Conservation (phyloP, 2,329 filamentous ascomycete genomes). For the Aspergillus clavatus region DNA sequence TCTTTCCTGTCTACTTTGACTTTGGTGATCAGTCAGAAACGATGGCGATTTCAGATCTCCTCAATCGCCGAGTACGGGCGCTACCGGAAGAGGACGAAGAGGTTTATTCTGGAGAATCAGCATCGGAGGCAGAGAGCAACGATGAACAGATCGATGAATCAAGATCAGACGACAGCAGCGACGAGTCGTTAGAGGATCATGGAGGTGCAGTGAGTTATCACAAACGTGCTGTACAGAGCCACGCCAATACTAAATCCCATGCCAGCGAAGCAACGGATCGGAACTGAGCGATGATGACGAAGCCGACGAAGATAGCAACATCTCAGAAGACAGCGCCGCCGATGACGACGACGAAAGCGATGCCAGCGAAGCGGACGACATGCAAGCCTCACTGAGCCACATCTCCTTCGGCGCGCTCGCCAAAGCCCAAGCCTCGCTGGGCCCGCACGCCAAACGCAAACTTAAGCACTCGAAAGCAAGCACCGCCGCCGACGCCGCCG, state of each 20-base stretch:
- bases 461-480: conserved; percentile 12
- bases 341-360: too few relatives aligned
- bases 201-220: conserved; percentile 8
- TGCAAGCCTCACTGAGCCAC: conserved; percentile 45
- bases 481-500: too few relatives aligned
- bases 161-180: conserved; percentile 12
- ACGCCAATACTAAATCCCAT: neutral
- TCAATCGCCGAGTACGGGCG: conserved; percentile 42
- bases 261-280: conserved; percentile 18
- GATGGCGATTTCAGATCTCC: conserved; percentile 37
- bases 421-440: conserved; percentile 71
- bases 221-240: neutral
- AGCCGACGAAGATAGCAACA: conserved; percentile 23
- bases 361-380: conserved; percentile 32
- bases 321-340: too few relatives aligned
- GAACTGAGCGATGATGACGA: conserved; percentile 38
- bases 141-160: conserved; percentile 14
- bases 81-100: conserved; percentile 42
- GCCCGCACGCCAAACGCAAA: conserved; percentile 33
- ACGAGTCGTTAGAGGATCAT: conserved; percentile 8
- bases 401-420: conserved; percentile 89
- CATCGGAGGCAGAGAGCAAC: conserved; percentile 17
- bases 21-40: neutral
- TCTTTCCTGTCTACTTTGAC: neutral
- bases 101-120: conserved; percentile 26